Evolutionary conservation across 1,284 basidiomycete genomes (phyloP).

Genomic region (Trichosporon sp.): DNA sequence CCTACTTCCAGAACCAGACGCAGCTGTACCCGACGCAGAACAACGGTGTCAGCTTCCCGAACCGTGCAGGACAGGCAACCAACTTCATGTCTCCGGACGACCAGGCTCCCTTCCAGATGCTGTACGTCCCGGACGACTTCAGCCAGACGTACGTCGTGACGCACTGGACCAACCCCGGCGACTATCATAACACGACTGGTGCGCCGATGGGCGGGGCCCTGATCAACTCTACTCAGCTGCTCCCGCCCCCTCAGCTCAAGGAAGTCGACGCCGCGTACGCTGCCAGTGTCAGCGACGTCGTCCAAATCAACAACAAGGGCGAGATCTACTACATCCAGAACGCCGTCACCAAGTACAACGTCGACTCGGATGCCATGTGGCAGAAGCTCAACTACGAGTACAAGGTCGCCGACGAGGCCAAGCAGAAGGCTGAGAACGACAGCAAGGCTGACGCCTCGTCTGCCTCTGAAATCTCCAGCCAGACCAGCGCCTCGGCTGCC

Average conservation of each 20-base stretch:
- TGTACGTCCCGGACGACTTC: conserved; percentile 79
- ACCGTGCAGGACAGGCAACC: conserved; percentile 70
- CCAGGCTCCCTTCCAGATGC: conserved; percentile 72
- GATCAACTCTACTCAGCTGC: conserved; percentile 72
- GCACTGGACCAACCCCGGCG: conserved; percentile 55
- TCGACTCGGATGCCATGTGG: conserved; percentile 48
- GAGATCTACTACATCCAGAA: conserved; percentile 70
- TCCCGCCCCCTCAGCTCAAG: conserved; percentile 69
- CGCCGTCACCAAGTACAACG: conserved; percentile 56
- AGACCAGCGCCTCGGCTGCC: conserved; percentile 22
- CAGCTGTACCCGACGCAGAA: conserved; percentile 64
- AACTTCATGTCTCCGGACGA: conserved; percentile 70
- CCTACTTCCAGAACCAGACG: conserved; percentile 74
- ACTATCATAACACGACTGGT: conserved; percentile 41
- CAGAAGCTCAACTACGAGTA: conserved; percentile 49
- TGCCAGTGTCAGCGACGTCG: conserved; percentile 68
- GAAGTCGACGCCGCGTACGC: conserved; percentile 72
- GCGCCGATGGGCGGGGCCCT: conserved; percentile 48
- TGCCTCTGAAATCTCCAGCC: conserved; percentile 25
- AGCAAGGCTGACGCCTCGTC: conserved; percentile 11
- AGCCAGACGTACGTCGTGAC: conserved; percentile 73
- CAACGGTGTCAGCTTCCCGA: conserved; percentile 67
- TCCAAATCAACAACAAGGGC: conserved; percentile 74
- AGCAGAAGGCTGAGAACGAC: conserved; percentile 17
- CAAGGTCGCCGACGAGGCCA: conserved; percentile 17